phyloP scores from a whole-genome alignment of 345 rosid species.

The Pistacia vera region DNA sequence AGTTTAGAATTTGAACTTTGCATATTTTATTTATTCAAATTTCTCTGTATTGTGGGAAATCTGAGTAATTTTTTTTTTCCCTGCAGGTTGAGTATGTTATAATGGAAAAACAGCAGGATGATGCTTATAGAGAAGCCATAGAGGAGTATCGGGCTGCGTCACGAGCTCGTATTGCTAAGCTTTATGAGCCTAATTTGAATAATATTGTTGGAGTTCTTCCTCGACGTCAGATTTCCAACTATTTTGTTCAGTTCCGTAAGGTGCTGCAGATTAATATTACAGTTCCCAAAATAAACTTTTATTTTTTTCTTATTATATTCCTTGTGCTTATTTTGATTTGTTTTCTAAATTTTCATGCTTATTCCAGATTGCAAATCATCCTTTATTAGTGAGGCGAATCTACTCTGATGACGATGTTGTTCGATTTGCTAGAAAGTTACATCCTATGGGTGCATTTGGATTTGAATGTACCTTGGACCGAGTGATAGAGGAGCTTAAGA shows the following conservation, averaged over 20 bases:
- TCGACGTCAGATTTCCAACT: constrained; percentile 84
- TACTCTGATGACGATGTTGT: constrained; percentile 76
- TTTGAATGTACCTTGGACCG: constrained; percentile 83
- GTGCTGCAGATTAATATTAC: constrained; percentile 30
- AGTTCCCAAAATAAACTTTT: not conserved
- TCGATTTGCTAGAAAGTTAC: constrained; percentile 72
- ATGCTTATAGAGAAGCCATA: constrained; percentile 85
- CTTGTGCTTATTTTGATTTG: constrained; percentile 16
- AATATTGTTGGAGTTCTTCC: constrained; percentile 64
- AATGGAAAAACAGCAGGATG: constrained; percentile 80
- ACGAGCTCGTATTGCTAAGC: constrained; percentile 62
- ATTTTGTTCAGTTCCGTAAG: constrained; percentile 94
- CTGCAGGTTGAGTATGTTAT: constrained; percentile 82
- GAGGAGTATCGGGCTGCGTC: constrained; percentile 87
- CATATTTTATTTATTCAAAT: not conserved
- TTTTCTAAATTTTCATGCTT: constrained; percentile 16
- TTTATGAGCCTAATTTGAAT: constrained; percentile 48
- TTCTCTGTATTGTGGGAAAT: constrained; percentile 1
- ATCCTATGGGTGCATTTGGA: constrained; percentile 88
- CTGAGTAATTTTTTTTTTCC: constrained; percentile 17
- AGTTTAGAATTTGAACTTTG: not conserved
- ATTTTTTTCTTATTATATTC: not conserved
- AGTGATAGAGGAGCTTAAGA: constrained; percentile 81
- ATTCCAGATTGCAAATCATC: constrained; percentile 94
- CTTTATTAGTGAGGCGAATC: constrained; percentile 84